Percentiles rank a stretch among this genome's conserved stretches.
Conservation (phyloP, 139 green algal species). For the Chlorella vulgaris region DNA sequence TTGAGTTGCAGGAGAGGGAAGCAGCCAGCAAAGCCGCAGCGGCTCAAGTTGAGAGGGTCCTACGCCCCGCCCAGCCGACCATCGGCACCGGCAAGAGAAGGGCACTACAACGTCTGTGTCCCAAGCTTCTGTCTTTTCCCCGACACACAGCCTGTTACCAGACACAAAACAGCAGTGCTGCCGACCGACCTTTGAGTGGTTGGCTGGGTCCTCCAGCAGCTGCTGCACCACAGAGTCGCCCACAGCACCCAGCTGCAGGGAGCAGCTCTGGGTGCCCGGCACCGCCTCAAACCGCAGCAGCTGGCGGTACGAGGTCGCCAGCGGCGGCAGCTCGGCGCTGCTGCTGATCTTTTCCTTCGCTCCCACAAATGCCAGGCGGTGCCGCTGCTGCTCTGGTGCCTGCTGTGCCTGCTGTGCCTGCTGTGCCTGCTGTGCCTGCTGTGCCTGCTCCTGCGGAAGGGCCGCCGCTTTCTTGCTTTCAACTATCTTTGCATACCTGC, state of each 20-base stretch:
- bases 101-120: too few relatives aligned
- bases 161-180: too few relatives aligned
- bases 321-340: not conserved
- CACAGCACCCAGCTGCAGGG: slow-evolving; percentile 11
- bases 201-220: slow-evolving; percentile 17
- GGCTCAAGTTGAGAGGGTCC: too few relatives aligned
- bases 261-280: slow-evolving; percentile 3
- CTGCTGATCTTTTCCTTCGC: not conserved
- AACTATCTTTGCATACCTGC: slow-evolving; percentile 24
- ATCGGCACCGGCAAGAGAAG: too few relatives aligned
- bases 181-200: slow-evolving; percentile 4
- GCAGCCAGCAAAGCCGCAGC: too few relatives aligned
- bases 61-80: too few relatives aligned
- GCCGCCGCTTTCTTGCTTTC: slow-evolving; percentile 9
- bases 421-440: not conserved
- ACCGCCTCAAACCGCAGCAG: slow-evolving; percentile 20
- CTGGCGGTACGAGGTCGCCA: slow-evolving; percentile 10
- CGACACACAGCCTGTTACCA: too few relatives aligned
- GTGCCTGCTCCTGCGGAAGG: not conserved
- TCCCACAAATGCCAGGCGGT: too few relatives aligned
- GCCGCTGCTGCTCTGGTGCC: not conserved
- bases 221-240: not conserved
- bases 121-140: too few relatives aligned
- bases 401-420: not conserved
- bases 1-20: too few relatives aligned